Conservation (phyloP, 169 alveolate genomes). For the Perkinsus chesapeaki region DNA sequence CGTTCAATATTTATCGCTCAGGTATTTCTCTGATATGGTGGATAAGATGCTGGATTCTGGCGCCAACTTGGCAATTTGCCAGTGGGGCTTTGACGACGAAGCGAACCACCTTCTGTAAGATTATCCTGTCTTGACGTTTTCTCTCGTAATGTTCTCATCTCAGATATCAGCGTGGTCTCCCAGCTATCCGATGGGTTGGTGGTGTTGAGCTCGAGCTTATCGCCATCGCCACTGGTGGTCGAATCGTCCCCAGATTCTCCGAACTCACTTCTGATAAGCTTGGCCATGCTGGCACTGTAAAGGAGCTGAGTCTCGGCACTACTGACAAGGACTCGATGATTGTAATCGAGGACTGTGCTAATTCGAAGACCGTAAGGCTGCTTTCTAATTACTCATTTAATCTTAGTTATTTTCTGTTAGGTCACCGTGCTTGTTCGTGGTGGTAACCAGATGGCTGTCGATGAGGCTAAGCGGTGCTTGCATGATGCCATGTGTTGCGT, state of each 20-base stretch:
- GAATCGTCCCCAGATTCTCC: slow-evolving; percentile 92
- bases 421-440: slow-evolving; percentile 94
- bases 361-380: slow-evolving; percentile 22
- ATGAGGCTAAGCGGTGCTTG: slow-evolving; percentile 94
- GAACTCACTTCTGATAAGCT: slow-evolving; percentile 85
- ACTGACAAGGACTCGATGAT: slow-evolving; percentile 83
- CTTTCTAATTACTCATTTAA: neutral
- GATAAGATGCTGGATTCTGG: slow-evolving; percentile 85
- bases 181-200: slow-evolving; percentile 99
- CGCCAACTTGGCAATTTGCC: slow-evolving; percentile 95
- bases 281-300: slow-evolving; percentile 86
- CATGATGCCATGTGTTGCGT: slow-evolving; percentile 98
- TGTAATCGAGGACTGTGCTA: slow-evolving; percentile 76
- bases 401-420: neutral
- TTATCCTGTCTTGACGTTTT: no score
- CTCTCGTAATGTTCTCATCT: neutral
- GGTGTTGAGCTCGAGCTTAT: slow-evolving; percentile 98
- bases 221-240: slow-evolving; percentile 98
- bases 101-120: slow-evolving; percentile 55
- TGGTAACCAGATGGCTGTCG: slow-evolving; percentile 91
- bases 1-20: slow-evolving; percentile 13
- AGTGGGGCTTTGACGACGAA: slow-evolving; percentile 99
- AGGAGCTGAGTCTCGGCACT: slow-evolving; percentile 89
- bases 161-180: slow-evolving; percentile 38
- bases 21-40: slow-evolving; percentile 92